Conservation (phyloP, 148 eudicot genomes). For the Silene conica region DNA sequence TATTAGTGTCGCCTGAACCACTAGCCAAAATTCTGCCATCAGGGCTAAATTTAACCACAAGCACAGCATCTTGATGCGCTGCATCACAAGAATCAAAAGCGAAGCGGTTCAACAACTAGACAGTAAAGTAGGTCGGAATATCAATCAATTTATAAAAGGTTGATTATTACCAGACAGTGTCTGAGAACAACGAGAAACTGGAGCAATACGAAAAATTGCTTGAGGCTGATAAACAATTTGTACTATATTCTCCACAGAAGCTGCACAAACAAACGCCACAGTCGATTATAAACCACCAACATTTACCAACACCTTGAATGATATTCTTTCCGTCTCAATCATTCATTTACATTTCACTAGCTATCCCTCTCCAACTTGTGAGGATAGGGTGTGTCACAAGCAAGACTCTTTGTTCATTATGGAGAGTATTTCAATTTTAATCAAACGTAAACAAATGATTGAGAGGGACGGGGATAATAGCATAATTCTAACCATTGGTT, state of each 20-base stretch:
- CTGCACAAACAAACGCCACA: constrained; percentile 34
- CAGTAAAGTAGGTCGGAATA: background rate
- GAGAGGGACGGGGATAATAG: too few relatives aligned
- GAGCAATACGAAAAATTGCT: constrained; percentile 88
- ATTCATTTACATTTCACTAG: too few relatives aligned
- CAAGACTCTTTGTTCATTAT: too few relatives aligned
- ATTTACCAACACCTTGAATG: background rate
- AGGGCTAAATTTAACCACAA: constrained; percentile 90
- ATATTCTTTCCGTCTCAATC: background rate
- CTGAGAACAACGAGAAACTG: constrained; percentile 68
- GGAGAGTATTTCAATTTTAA: too few relatives aligned
- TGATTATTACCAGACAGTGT: background rate
- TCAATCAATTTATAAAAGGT: background rate
- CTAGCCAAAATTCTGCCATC: constrained; percentile 87
- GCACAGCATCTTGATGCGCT: constrained; percentile 95
- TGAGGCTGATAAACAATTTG: constrained; percentile 94
- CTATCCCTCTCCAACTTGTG: too few relatives aligned
- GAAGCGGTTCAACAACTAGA: background rate
- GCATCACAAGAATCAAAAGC: constrained; percentile 17
- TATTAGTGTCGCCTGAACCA: constrained; percentile 93
- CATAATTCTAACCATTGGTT: background rate
- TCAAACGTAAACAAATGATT: too few relatives aligned
- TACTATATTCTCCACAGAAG: constrained; percentile 91
- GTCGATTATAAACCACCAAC: background rate
- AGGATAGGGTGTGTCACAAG: too few relatives aligned